phyloP scores from a whole-genome alignment of 108 stramenopile genomes.

The Nitzschia putrida region DNA sequence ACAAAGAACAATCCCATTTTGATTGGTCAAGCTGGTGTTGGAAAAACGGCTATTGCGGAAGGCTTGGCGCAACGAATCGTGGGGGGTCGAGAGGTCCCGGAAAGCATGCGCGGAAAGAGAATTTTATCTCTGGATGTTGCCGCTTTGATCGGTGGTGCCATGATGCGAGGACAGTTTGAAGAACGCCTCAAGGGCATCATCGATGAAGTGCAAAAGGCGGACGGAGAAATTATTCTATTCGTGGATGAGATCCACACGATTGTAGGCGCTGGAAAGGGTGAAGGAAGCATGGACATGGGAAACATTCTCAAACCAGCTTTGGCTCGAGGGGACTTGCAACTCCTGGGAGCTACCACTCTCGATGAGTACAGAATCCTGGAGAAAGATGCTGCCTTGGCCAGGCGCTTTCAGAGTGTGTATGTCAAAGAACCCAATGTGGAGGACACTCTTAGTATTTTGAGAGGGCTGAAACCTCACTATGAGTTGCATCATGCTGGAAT shows the following conservation, averaged over 20 bases:
- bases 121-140: conserved; percentile 89
- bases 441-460: conserved; percentile 92
- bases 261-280: conserved; percentile 77
- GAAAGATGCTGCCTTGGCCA: conserved; percentile 94
- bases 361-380: conserved; percentile 94
- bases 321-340: conserved; percentile 93
- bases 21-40: conserved; percentile 70
- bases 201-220: conserved; percentile 78
- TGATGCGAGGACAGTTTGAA: conserved; percentile 96
- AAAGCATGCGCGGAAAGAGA: conserved; percentile 72
- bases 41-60: conserved; percentile 78
- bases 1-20: conserved; percentile 96
- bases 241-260: conserved; percentile 97
- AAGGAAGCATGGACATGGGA: conserved; percentile 61
- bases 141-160: conserved; percentile 87
- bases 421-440: conserved; percentile 89
- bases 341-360: conserved; percentile 94
- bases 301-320: conserved; percentile 95
- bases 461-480: conserved; percentile 90
- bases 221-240: conserved; percentile 89
- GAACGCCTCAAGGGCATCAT: conserved; percentile 92
- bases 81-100: conserved; percentile 60
- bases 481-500: conserved; percentile 92
- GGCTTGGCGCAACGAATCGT: conserved; percentile 80
- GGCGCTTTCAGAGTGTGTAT: conserved; percentile 94